Conservation (phyloP, 2,329 filamentous ascomycete species). For the Cercospora zeina region DNA sequence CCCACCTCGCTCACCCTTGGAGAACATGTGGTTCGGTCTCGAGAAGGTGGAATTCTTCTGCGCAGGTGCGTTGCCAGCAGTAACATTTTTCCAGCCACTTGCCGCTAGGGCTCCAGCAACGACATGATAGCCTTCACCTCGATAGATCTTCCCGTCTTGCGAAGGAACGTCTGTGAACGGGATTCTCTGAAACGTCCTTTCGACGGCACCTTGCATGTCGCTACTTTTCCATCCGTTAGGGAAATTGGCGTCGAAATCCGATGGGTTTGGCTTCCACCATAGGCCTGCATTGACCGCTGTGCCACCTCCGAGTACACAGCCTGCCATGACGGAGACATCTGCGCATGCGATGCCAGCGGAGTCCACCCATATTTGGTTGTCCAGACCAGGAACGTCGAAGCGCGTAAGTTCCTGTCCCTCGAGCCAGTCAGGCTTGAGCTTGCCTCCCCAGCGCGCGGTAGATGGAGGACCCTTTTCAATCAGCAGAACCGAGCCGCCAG, state of each 20-base stretch:
- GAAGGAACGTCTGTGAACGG: constrained; percentile 68
- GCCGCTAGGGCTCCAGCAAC: constrained; percentile 60
- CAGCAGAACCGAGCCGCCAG: constrained; percentile 65
- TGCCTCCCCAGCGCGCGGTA: constrained; percentile 65
- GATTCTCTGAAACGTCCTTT: constrained; percentile 67
- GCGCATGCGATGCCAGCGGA: constrained; percentile 65
- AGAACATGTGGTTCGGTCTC: constrained; percentile 67
- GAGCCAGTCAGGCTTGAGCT: constrained; percentile 62
- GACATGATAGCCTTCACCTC: constrained; percentile 66
- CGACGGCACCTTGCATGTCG: constrained; percentile 61
- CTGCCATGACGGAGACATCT: constrained; percentile 72
- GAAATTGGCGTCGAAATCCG: constrained; percentile 72
- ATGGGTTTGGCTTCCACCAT: constrained; percentile 65
- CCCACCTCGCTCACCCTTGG: constrained; percentile 65
- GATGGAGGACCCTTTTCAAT: constrained; percentile 55
- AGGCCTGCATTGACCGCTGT: constrained; percentile 67
- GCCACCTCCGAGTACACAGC: constrained; percentile 68
- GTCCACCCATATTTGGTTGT: constrained; percentile 68
- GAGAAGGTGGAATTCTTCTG: constrained; percentile 66
- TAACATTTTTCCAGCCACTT: constrained; percentile 64
- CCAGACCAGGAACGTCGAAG: constrained; percentile 70
- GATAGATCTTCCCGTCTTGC: constrained; percentile 64
- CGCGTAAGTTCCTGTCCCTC: constrained; percentile 63
- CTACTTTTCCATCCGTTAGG: constrained; percentile 68
- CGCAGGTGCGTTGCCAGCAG: constrained; percentile 60